These are phyloP conservation scores for Candida ascalaphidarum DNA, from an alignment of 805 yeast species.

Conservation along the genomic window DNA sequence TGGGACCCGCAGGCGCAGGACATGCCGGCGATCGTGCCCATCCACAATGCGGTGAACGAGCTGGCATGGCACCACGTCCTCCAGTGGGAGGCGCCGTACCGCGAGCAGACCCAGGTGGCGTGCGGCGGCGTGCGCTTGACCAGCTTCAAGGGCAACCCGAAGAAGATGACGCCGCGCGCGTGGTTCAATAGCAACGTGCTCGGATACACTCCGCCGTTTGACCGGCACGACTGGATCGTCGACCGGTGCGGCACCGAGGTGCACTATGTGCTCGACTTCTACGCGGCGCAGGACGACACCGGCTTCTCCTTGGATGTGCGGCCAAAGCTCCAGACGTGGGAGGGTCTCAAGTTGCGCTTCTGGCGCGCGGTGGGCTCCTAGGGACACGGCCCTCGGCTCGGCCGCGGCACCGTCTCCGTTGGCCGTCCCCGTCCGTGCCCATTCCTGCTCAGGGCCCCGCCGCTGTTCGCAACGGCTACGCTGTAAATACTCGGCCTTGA, in stretches of 20 bases:
- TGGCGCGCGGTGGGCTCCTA: constrained; percentile 46
- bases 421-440: too few relatives aligned
- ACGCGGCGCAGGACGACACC: constrained; percentile 45
- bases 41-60: constrained; percentile 91
- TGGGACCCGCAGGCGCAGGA: constrained; percentile 78
- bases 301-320: constrained; percentile 81
- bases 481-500: not conserved
- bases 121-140: constrained; percentile 86
- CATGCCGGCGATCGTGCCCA: constrained; percentile 87
- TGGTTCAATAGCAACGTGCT: constrained; percentile 50
- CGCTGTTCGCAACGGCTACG: too few relatives aligned
- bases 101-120: constrained; percentile 32
- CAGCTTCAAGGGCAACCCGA: constrained; percentile 83
- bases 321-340: constrained; percentile 77
- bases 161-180: constrained; percentile 83
- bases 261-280: constrained; percentile 92
- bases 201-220: constrained; percentile 80
- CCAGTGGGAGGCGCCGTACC: constrained; percentile 66
- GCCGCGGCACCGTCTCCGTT: too few relatives aligned
- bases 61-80: constrained; percentile 81
- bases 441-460: too few relatives aligned
- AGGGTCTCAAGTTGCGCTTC: constrained; percentile 70
- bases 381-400: too few relatives aligned
- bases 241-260: constrained; percentile 76
- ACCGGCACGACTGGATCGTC: constrained; percentile 91